A percentile compares a stretch with the other conserved stretches of the same genome.
Conservation (phyloP, 129 eudicot genomes). For the Chrysanthemum seticuspe region DNA sequence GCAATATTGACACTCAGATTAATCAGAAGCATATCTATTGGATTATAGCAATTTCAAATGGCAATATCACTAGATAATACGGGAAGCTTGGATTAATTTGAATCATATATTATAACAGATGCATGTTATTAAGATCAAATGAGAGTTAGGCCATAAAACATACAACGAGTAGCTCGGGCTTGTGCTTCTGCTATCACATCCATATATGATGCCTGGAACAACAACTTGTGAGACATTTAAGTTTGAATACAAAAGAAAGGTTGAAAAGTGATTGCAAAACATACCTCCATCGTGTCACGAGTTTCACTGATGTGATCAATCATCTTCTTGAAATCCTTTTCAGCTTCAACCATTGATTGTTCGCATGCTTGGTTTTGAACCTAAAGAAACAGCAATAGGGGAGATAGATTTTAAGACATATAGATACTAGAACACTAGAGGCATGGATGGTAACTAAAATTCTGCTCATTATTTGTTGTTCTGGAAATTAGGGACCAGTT, state of each 20-base stretch:
- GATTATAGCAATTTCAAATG: no score
- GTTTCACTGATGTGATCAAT: slow-evolving; percentile 56
- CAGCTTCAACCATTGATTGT: slow-evolving; percentile 64
- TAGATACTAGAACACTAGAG: neutral
- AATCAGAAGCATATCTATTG: no score
- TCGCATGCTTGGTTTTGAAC: slow-evolving; percentile 68
- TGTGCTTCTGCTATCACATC: slow-evolving; percentile 69
- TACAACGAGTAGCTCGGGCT: slow-evolving; percentile 69
- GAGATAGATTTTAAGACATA: slow-evolving; percentile 7
- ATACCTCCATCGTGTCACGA: slow-evolving; percentile 71
- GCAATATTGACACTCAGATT: no score
- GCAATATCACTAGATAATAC: no score
- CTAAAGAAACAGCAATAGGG: slow-evolving; percentile 30
- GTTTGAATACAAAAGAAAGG: neutral
- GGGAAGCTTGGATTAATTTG: neutral
- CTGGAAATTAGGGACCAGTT: no score
- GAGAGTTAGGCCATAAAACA: slow-evolving; percentile 24
- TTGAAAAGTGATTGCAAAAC: neutral
- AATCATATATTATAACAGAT: neutral
- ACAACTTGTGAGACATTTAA: slow-evolving; percentile 5
- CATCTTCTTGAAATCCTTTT: slow-evolving; percentile 69
- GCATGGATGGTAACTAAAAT: neutral
- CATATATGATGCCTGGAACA: slow-evolving; percentile 61
- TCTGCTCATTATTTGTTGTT: neutral
- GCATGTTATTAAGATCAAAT: neutral